Evolutionary conservation across 257 asterid genomes (phyloP), one percentile per base, ranked within the genome.

Genomic region (Jacaranda copaia): DNA sequence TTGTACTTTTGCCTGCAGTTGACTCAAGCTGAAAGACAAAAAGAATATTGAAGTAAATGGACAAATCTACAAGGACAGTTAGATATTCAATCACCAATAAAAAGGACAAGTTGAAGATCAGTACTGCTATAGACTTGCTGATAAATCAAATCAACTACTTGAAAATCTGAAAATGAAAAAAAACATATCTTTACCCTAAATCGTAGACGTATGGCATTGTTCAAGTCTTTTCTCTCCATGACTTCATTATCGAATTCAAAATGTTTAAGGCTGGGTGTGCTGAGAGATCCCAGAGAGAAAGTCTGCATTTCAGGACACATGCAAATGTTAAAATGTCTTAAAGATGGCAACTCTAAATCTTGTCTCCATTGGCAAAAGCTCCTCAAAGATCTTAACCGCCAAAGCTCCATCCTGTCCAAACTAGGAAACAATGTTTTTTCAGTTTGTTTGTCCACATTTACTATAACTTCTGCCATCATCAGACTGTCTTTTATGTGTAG

Each of bases 301-400:
- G 40, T 60, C 66, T 60, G 66, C 66, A 60, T 60, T 32, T 60
- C 66, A 35, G 40, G 66, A 43, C 66, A 60, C 66, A 60, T 25
- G 8, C 42, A 60, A 6, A 60, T 60, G 3, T 35, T 20, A 5
- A 60, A 42, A 60, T 25, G 66, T 32, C 40, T 60, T 57, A 57
- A 12, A 18, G 66, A 60, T 20, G 66, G 40, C 66, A 32, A 8
- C 35, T 57, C 63, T 14, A 57, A 19, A 57, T 57, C 63, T 0
- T 57, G 35, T 16, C 10, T 57, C 63, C 63, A 57, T 19, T 57
- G 63, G 63, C 63, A 57, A 19, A 57, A 57, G 63, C 63, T 57
- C 35, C 63, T 57, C 63, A 57, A 57, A 16, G 63, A 57, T 8
- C 63, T 8, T 19, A 57, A 38, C 63, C 35, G 8, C 63, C 36